Base-by-base conservation (phyloP, 345 rosid genomes). In the Tarenaya hassleriana region DNA sequence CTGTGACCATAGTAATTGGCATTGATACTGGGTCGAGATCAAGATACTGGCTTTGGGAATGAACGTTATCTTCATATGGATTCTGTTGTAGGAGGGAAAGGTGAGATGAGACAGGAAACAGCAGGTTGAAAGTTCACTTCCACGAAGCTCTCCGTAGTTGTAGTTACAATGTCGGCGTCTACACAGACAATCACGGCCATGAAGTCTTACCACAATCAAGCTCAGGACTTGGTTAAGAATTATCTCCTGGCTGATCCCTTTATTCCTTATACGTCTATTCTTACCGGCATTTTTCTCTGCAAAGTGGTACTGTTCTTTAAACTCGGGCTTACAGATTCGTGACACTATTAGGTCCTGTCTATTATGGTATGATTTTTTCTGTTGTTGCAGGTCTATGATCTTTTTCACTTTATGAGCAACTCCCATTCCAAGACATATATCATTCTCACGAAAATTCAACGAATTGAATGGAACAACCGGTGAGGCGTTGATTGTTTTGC, bases 381-480 rank as follows among this genome's bases (percentile, higher is more conserved):
- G 7, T 14, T 6, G n/a, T 20, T 18, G 53, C 56, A 90, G 97
- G 78, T 65, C 14, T 84, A 82, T 74, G 95, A 86, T 74, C 80
- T 86, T 57, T 56, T 83, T 35, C 75, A 82, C 54, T 66, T 90
- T 57, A 45, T 83, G 60, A 86, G 95, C 63, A 69, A 63, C 60
- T 72, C 75, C 47, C 80, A 83, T 73, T 75, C 80, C 65, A 90
- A 74, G 74, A 67, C 80, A 29, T 90, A 77, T 71, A 46, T 69
- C 34, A 68, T 71, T 50, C 84, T 90, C 43, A 70, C 88, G 4
- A 81, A 83, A 59, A 60, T 70, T 29, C 90, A 90, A 46, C 69
- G 77, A 37, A 60, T 78, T 34, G 95, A 90, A 64, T 90, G 97
- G 97, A 86, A 86, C 52, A 86, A 90, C 56, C 87, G 95, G 97